Evolutionary conservation across 768 basidiomycete genomes (phyloP).

Genomic region (Auriscalpium orientale): DNA sequence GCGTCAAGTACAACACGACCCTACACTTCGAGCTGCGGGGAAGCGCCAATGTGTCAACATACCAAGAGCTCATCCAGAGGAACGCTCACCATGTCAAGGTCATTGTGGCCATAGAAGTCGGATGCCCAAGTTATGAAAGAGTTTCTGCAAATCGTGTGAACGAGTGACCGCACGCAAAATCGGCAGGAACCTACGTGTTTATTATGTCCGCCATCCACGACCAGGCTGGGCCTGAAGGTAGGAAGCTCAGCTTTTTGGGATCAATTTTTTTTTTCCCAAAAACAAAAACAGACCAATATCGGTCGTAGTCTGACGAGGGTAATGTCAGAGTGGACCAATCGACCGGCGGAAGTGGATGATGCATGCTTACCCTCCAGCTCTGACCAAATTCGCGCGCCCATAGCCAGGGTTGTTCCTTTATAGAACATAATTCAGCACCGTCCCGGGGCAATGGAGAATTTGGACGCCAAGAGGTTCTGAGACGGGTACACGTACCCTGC

Average conservation of each 20-base stretch:
- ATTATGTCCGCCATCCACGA: conserved; percentile 42
- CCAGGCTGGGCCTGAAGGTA: conserved; percentile 32
- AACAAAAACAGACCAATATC: conserved; percentile 27
- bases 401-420: conserved; percentile 48
- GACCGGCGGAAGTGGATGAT: no score
- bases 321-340: background rate
- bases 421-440: background rate
- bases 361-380: conserved; percentile 48
- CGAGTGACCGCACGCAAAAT: conserved; percentile 22
- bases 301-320: conserved; percentile 34
- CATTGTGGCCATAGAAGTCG: conserved; percentile 63
- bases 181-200: conserved; percentile 24
- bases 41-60: conserved; percentile 2
- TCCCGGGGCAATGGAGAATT: background rate
- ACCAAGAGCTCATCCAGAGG: background rate
- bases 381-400: conserved; percentile 54
- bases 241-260: no score
- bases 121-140: conserved; percentile 56
- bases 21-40: conserved; percentile 46
- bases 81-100: conserved; percentile 53
- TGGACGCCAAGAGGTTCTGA: background rate
- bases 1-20: conserved; percentile 9
- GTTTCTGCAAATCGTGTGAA: conserved; percentile 33
- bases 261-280: no score
- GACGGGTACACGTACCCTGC: conserved; percentile 22